Conservation (phyloP, 2,329 filamentous ascomycete species). For the Albophoma yamanashiensis region DNA sequence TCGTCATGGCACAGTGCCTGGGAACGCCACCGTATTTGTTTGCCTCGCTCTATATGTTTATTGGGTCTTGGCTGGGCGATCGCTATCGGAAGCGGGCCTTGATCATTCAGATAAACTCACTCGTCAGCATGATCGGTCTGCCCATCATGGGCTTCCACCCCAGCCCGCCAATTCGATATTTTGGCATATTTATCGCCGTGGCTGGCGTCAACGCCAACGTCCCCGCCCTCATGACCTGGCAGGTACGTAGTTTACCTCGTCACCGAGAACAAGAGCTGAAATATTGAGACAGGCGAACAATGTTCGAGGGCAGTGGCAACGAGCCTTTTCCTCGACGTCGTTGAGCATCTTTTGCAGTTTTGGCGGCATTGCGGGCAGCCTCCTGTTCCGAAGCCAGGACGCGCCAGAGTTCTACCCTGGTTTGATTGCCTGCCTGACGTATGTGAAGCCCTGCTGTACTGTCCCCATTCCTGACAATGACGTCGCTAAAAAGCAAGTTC, state of each 20-base stretch:
- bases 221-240: conserved; percentile 7
- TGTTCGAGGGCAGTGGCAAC: conserved; percentile 13
- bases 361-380: conserved; percentile 10
- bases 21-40: conserved; percentile 14
- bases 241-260: neutral
- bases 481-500: too few relatives aligned
- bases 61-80: conserved; percentile 10
- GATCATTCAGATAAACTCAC: conserved; percentile 7
- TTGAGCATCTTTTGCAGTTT: conserved; percentile 11
- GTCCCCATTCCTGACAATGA: too few relatives aligned
- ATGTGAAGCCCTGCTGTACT: too few relatives aligned
- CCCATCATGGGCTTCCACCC: conserved; percentile 5
- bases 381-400: conserved; percentile 10
- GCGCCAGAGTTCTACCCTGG: neutral
- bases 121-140: conserved; percentile 7
- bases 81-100: conserved; percentile 10
- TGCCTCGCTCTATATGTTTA: conserved; percentile 9
- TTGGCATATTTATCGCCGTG: conserved; percentile 11
- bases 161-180: conserved; percentile 8
- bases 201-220: conserved; percentile 8
- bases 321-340: conserved; percentile 11
- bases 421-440: too few relatives aligned
- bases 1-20: conserved; percentile 9
- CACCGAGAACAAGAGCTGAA: too few relatives aligned
- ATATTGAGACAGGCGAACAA: conserved; percentile 7